phyloP scores from a whole-genome alignment of 2,329 filamentous ascomycete species.

The Cytospora mali region DNA sequence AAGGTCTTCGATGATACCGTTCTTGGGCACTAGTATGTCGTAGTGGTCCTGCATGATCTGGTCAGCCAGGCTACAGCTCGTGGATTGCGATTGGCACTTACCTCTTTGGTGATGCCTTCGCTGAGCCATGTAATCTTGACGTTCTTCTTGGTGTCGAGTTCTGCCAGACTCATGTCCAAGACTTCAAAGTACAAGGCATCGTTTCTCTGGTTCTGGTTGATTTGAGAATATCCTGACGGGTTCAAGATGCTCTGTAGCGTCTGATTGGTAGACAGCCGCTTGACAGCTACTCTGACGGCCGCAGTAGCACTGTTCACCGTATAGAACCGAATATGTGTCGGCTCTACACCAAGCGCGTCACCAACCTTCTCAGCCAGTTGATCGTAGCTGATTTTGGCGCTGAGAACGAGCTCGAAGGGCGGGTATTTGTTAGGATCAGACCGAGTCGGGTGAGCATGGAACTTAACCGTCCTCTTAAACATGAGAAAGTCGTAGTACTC shows the following conservation, averaged over 20 bases:
- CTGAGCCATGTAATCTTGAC: conserved; percentile 83
- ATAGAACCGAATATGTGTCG: conserved; percentile 89
- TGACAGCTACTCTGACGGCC: conserved; percentile 77
- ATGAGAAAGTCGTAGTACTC: conserved; percentile 93
- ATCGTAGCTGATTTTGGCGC: conserved; percentile 88
- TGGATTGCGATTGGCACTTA: conserved; percentile 43
- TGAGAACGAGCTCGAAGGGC: conserved; percentile 76
- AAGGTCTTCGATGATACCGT: conserved; percentile 77
- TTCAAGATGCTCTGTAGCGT: conserved; percentile 80
- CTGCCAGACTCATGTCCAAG: conserved; percentile 88
- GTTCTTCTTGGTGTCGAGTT: conserved; percentile 89
- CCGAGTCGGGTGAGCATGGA: conserved; percentile 67
- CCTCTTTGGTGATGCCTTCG: conserved; percentile 90
- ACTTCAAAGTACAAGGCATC: conserved; percentile 92
- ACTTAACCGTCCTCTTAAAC: conserved; percentile 78
- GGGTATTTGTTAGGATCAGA: conserved; percentile 62
- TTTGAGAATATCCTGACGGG: conserved; percentile 71
- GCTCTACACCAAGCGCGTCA: conserved; percentile 72
- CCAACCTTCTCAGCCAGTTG: conserved; percentile 82
- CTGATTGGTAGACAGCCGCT: conserved; percentile 64
- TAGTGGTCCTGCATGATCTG: conserved; percentile 63
- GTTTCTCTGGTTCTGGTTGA: conserved; percentile 68
- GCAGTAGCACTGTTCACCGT: conserved; percentile 78
- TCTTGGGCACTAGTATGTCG: conserved; percentile 87
- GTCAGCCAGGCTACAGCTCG: conserved; percentile 32